Percentiles rank a stretch among this genome's conserved stretches.
These are phyloP conservation scores for Grosmannia serpens DNA, from an alignment of 2,329 filamentous ascomycete species.

Conservation along the genomic window DNA sequence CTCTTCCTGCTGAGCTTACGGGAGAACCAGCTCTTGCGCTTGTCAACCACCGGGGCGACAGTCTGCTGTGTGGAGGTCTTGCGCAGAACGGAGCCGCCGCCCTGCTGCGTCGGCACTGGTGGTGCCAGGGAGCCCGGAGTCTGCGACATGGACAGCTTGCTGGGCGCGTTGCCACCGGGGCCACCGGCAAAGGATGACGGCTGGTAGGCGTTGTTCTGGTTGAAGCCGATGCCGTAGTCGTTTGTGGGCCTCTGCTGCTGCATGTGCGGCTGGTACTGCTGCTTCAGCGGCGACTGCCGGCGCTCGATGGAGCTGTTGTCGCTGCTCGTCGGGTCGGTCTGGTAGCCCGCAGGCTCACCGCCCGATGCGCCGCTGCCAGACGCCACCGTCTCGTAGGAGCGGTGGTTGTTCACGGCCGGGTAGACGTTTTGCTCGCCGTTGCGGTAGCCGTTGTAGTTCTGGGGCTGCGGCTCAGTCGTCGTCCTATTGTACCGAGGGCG, in stretches of 20 bases:
- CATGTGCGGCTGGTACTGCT: conserved; percentile 30
- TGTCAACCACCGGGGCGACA: conserved; percentile 36
- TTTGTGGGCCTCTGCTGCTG: conserved; percentile 32
- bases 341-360: conserved; percentile 66
- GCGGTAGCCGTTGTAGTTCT: conserved; percentile 17
- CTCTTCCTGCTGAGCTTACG: conserved; percentile 60
- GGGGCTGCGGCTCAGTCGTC: conserved; percentile 34
- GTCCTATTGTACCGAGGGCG: conserved; percentile 28
- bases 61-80: conserved; percentile 17
- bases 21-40: conserved; percentile 85
- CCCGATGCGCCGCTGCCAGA: conserved; percentile 62
- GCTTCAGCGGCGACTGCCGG: conserved; percentile 41
- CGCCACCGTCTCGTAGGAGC: conserved; percentile 77
- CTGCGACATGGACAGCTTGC: conserved; percentile 15
- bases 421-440: conserved; percentile 35
- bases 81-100: conserved; percentile 14
- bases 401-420: conserved; percentile 52
- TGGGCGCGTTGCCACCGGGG: conserved; percentile 13
- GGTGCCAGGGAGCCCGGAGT: conserved; percentile 3
- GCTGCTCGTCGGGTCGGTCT: conserved; percentile 76
- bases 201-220: conserved; percentile 30
- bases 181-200: conserved; percentile 25
- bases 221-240: conserved; percentile 53
- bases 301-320: conserved; percentile 88
- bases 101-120: conserved; percentile 19